phyloP scores from a whole-genome alignment of 2,329 filamentous ascomycete genomes.

The Ilyonectria destructans region DNA sequence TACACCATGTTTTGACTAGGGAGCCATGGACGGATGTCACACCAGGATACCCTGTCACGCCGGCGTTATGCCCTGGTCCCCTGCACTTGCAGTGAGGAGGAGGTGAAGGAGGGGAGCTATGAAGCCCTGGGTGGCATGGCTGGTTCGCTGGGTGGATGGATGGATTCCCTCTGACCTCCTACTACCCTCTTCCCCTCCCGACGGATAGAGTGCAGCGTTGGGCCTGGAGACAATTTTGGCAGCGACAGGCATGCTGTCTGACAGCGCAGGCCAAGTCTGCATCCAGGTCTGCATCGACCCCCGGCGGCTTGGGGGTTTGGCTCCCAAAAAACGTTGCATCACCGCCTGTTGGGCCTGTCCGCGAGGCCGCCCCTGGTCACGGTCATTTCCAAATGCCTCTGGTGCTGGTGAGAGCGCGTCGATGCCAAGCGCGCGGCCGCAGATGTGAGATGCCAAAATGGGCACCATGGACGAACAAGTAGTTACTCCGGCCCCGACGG shows the following conservation, averaged over 20 bases:
- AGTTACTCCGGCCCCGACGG: conserved; percentile 28
- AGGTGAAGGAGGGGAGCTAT: conserved; percentile 7
- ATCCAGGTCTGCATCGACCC: conserved; percentile 27
- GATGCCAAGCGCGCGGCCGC: conserved; percentile 38
- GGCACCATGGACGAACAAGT: conserved; percentile 34
- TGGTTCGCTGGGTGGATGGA: conserved; percentile 11
- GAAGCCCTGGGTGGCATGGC: conserved; percentile 1
- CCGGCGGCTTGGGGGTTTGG: conserved; percentile 11
- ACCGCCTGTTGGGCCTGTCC: conserved; percentile 37
- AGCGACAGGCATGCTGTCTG: conserved; percentile 22
- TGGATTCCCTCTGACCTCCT: not conserved
- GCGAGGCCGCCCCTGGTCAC: conserved; percentile 42
- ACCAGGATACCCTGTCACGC: conserved; percentile 30
- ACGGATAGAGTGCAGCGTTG: conserved; percentile 5
- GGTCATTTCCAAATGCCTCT: conserved; percentile 34
- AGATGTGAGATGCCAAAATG: conserved; percentile 37
- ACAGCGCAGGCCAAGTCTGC: conserved; percentile 21
- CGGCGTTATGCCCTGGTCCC: conserved; percentile 16
- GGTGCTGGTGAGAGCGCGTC: conserved; percentile 30
- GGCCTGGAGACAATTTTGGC: conserved; percentile 9
- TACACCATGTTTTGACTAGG: conserved; percentile 28
- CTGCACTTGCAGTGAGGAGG: conserved; percentile 12
- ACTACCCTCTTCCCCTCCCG: conserved; percentile 10
- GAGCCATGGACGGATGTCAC: conserved; percentile 27
- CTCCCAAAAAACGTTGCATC: conserved; percentile 32